Percentiles rank a stretch among this genome's conserved stretches.
Evolutionary conservation across 2,329 filamentous ascomycete genomes (phyloP).

Genomic region (Bretziella fagacearum): DNA sequence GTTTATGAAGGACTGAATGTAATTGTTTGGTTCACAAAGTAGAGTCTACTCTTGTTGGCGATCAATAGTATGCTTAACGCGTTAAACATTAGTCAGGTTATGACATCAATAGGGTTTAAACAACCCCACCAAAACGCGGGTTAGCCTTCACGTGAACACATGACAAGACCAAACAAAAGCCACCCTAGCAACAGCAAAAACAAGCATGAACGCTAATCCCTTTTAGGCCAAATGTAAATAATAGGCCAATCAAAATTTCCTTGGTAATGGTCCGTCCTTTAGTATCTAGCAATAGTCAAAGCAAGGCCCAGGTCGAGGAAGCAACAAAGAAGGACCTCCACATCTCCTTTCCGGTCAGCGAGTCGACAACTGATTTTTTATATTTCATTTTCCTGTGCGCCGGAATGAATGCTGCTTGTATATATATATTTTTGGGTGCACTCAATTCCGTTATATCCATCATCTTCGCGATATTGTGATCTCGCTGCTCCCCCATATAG

Average conservation of each 20-base stretch:
- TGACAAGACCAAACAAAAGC: not conserved
- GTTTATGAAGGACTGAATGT: not conserved
- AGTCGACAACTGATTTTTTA: not conserved
- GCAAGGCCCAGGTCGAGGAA: not conserved
- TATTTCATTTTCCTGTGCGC: not conserved
- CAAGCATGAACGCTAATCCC: conserved; percentile 15
- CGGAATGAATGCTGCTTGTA: not conserved
- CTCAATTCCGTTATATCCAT: not conserved
- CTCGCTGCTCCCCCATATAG: too few relatives aligned
- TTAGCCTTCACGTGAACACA: not conserved
- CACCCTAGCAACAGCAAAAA: conserved; percentile 3
- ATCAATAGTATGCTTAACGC: not conserved
- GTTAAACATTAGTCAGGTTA: not conserved
- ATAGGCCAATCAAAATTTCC: conserved; percentile 7
- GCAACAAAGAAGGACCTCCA: not conserved
- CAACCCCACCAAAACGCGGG: not conserved
- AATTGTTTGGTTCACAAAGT: not conserved
- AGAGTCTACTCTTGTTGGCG: not conserved
- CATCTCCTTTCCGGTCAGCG: conserved; percentile 1
- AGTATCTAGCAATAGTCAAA: not conserved
- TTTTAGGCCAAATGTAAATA: conserved; percentile 19
- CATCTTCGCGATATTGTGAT: not conserved
- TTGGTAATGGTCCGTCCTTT: conserved; percentile 6
- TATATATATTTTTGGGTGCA: not conserved
- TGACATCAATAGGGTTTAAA: not conserved